phyloP scores from a whole-genome alignment of 768 basidiomycete species.

The Tylopilus intermedius region DNA sequence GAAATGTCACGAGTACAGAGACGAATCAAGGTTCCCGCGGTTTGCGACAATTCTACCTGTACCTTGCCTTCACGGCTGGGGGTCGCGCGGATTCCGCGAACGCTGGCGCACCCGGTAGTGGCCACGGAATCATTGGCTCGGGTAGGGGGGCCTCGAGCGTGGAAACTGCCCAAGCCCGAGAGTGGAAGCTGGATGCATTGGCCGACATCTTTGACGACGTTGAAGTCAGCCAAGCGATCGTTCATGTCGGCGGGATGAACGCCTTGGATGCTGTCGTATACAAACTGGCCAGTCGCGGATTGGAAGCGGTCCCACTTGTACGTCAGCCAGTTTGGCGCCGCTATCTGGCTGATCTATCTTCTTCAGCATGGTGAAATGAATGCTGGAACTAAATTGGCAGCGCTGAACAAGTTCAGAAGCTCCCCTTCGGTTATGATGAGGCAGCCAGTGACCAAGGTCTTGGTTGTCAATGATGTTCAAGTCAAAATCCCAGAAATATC shows the following conservation, averaged over 20 bases:
- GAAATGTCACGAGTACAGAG: slow-evolving; percentile 68
- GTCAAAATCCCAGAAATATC: slow-evolving; percentile 86
- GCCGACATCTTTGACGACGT: slow-evolving; percentile 87
- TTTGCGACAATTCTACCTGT: slow-evolving; percentile 93
- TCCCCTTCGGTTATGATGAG: slow-evolving; percentile 53
- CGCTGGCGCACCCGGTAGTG: slow-evolving; percentile 43
- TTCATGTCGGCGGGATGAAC: slow-evolving; percentile 85
- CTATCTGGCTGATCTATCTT: slow-evolving; percentile 12
- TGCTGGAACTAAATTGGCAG: slow-evolving; percentile 70
- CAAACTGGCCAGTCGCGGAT: slow-evolving; percentile 77
- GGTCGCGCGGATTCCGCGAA: slow-evolving; percentile 56
- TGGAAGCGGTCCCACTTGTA: slow-evolving; percentile 87
- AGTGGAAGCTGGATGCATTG: slow-evolving; percentile 93
- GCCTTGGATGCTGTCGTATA: slow-evolving; percentile 86
- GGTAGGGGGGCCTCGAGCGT: slow-evolving; percentile 79
- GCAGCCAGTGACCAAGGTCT: slow-evolving; percentile 63
- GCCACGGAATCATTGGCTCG: slow-evolving; percentile 88
- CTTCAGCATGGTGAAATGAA: slow-evolving; percentile 90
- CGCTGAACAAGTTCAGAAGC: slow-evolving; percentile 79
- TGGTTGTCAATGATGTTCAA: slow-evolving; percentile 92
- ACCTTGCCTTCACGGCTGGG: slow-evolving; percentile 89
- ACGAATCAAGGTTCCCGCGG: slow-evolving; percentile 73
- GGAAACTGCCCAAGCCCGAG: slow-evolving; percentile 79
- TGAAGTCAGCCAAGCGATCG: slow-evolving; percentile 73
- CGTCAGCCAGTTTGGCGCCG: slow-evolving; percentile 29